phyloP scores from a whole-genome alignment of 2,329 filamentous ascomycete species.

The Aureobasidium mangrovei region DNA sequence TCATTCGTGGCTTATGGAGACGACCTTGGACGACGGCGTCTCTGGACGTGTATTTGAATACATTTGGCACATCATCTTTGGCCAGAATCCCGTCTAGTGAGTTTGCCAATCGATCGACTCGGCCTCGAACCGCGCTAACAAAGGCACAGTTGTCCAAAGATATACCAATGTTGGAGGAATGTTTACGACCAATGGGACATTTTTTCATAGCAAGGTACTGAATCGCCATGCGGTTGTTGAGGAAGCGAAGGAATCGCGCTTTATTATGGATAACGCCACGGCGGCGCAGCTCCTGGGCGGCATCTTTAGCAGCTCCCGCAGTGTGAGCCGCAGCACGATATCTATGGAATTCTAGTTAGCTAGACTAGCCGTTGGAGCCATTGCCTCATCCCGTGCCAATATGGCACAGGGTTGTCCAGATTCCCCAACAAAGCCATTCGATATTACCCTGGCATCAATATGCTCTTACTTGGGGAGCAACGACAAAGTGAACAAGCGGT shows the following conservation, averaged over 20 bases:
- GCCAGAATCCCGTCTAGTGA: not conserved
- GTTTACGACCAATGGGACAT: slow-evolving; percentile 8
- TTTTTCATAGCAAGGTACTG: not conserved
- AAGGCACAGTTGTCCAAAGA: not conserved
- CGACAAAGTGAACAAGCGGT: no score
- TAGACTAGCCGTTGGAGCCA: no score
- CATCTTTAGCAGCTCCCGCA: not conserved
- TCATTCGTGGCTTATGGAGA: slow-evolving; percentile 14
- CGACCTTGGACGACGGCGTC: not conserved
- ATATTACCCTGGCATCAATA: no score
- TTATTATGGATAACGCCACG: not conserved
- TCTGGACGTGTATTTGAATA: slow-evolving; percentile 15
- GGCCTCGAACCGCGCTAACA: not conserved
- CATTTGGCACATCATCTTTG: slow-evolving; percentile 16
- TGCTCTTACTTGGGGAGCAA: no score
- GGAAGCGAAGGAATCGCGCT: not conserved
- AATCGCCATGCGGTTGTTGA: not conserved
- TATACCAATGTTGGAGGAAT: slow-evolving; percentile 2
- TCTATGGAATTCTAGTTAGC: not conserved
- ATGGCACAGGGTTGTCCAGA: no score
- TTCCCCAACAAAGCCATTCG: no score
- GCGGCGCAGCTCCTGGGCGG: not conserved
- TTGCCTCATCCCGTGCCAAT: no score
- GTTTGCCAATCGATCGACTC: not conserved
- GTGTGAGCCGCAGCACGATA: not conserved